Percentiles rank a stretch among this genome's conserved stretches.
phyloP scores from a whole-genome alignment of 495 filamentous ascomycete genomes.

The Aspergillus steynii region DNA sequence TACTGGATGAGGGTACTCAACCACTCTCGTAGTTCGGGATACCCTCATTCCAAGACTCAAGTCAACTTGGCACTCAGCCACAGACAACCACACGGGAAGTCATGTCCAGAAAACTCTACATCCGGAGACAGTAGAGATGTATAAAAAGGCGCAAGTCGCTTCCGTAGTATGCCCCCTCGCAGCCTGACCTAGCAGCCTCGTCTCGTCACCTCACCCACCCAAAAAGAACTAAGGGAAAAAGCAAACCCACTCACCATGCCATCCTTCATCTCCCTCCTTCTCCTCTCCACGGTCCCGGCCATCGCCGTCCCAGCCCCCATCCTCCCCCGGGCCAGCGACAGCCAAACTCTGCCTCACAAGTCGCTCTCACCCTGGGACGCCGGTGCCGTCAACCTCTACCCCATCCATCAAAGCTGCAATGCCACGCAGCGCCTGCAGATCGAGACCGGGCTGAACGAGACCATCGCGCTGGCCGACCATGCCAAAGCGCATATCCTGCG shows the following conservation, averaged over 20 bases:
- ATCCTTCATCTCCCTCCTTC: slow-evolving; percentile 7
- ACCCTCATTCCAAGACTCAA: not conserved
- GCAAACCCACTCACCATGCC: not conserved
- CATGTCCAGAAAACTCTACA: not conserved
- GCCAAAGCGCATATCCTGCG: slow-evolving; percentile 49
- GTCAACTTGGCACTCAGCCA: not conserved
- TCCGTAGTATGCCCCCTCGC: not conserved
- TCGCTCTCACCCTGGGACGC: slow-evolving; percentile 21
- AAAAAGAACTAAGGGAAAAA: not conserved
- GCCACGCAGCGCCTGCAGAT: slow-evolving; percentile 50
- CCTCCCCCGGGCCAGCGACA: not conserved
- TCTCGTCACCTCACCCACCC: not conserved
- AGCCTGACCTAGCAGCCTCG: not conserved
- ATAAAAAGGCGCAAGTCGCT: not conserved
- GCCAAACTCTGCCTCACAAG: not conserved
- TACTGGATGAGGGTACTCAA: not conserved
- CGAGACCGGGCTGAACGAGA: slow-evolving; percentile 46
- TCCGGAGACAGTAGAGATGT: not conserved
- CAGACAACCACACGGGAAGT: not conserved
- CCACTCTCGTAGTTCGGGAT: not conserved
- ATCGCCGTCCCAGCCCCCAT: slow-evolving; percentile 10
- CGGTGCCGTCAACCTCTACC: slow-evolving; percentile 29
- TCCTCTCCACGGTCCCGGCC: slow-evolving; percentile 11
- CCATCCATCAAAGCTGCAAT: slow-evolving; percentile 60
- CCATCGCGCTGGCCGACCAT: slow-evolving; percentile 47